phyloP scores from a whole-genome alignment of 1,284 basidiomycete species.

The Malassezia nana region DNA sequence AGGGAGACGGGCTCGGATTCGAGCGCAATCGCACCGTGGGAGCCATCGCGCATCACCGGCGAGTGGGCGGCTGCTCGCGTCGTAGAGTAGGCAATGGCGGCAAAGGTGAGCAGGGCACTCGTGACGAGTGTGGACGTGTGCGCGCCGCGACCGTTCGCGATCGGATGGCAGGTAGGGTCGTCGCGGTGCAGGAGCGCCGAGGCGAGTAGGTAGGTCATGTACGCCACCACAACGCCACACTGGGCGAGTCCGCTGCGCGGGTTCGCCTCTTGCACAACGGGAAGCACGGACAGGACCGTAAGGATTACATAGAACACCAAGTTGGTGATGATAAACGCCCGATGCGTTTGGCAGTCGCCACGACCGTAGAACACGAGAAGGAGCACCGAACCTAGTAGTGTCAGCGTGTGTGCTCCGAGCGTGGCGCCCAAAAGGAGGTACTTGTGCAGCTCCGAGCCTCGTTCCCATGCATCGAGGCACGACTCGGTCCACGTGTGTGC shows the following conservation, averaged over 20 bases:
- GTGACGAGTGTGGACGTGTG: conserved; percentile 78
- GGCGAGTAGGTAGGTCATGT: conserved; percentile 90
- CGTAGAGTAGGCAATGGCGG: conserved; percentile 95
- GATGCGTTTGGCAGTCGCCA: conserved; percentile 76
- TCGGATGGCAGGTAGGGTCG: conserved; percentile 75
- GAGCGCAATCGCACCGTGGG: conserved; percentile 48
- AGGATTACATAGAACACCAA: conserved; percentile 68
- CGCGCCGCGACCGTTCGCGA: conserved; percentile 58
- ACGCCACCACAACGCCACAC: conserved; percentile 88
- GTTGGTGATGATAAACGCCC: conserved; percentile 92
- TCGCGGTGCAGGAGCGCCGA: conserved; percentile 89
- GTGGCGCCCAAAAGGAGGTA: conserved; percentile 93
- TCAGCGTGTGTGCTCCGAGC: conserved; percentile 69
- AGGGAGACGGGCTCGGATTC: conserved; percentile 40
- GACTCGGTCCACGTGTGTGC: conserved; percentile 97
- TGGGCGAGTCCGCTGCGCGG: conserved; percentile 90
- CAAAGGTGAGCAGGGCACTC: conserved; percentile 89
- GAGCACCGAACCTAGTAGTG: conserved; percentile 72
- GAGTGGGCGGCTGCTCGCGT: conserved; percentile 90
- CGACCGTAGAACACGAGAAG: conserved; percentile 87
- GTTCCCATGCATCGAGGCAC: conserved; percentile 90
- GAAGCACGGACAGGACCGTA: conserved; percentile 74
- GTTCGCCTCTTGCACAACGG: conserved; percentile 80
- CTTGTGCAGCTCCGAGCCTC: conserved; percentile 79
- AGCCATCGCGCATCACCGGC: conserved; percentile 71